Evolutionary conservation across 768 basidiomycete genomes (phyloP), one percentile per base, ranked within the genome.

Genomic region (Tulasnella sp.): DNA sequence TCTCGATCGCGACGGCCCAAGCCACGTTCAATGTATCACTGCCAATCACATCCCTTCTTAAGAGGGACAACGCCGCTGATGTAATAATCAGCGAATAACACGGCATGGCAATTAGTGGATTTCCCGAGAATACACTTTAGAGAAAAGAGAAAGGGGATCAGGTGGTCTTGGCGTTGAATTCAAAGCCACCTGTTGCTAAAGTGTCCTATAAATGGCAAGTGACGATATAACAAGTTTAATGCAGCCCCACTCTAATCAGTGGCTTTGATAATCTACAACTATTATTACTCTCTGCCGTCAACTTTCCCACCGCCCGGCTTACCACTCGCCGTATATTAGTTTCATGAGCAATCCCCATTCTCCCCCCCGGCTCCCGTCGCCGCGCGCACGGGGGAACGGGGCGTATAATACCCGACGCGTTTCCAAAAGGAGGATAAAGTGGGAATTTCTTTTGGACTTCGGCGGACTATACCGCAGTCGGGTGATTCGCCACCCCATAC

Each of bases 21-120:
- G 54, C 54, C 54, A 54, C 54, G 54, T 54, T 54, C 54, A 54
- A 54, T 54, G 24, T 54, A 54, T 54, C 54, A 54, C 54, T n/a
- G 54, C 24, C 3, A 54, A 2, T 4, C 44, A 46, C 46, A n/a
- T 24, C 24, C 24, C 5, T 54, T 54, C 1, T 54, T 54, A 9
- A 50, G 48, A 50, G n/a, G n/a, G 8, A 12, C 1, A 20, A 50
- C 12, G 48, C 0, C 24, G 24, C n/a, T 54, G 16, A 46, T 46
- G 54, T 7, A 54, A n/a, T 54, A 54, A 54, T 54, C 24, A n/a
- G 54, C n/a, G 24, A 22, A n/a, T 54, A 12, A n/a, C 7, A 22
- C 20, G 18, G 18, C 16, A 24, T 50, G 1, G 8, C 8, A 50
- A 50, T 22, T 14, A 22, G 50, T 2, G 50, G 18, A 22, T 20